Percentiles rank a stretch among this genome's conserved stretches.
phyloP scores from a whole-genome alignment of 129 eudicot species.

The Flaveria brownii region DNA sequence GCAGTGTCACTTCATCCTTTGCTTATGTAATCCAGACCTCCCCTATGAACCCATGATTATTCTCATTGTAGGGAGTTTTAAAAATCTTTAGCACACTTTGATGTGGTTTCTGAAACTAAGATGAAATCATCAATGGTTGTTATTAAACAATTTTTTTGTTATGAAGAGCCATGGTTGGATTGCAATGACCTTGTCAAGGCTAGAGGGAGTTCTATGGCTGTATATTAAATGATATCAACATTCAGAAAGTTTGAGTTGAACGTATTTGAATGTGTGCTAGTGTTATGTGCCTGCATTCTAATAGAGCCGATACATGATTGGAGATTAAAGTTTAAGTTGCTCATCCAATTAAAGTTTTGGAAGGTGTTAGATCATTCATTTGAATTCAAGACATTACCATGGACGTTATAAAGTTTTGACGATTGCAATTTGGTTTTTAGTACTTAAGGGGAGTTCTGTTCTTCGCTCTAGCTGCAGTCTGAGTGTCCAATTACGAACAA shows the following conservation, averaged over 20 bases:
- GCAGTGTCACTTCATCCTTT: not conserved
- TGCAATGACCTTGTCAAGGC: slow-evolving; percentile 4
- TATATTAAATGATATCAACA: slow-evolving; percentile 1
- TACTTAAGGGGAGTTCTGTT: not conserved
- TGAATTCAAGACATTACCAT: not conserved
- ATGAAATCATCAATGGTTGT: slow-evolving; percentile 7
- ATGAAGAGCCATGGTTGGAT: slow-evolving; percentile 7
- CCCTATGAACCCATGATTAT: slow-evolving; percentile 9
- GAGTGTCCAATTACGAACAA: slow-evolving; percentile 3
- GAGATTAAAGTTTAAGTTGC: not conserved
- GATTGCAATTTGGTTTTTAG: slow-evolving; percentile 7
- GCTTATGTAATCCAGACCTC: not conserved
- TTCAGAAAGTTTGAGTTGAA: not conserved
- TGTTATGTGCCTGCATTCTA: not conserved
- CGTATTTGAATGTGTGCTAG: not conserved
- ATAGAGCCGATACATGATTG: not conserved
- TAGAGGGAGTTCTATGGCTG: slow-evolving; percentile 18
- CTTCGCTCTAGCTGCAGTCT: slow-evolving; percentile 6
- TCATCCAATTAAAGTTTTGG: not conserved
- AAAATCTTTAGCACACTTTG: not conserved
- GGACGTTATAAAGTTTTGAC: slow-evolving; percentile 1
- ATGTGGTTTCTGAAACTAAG: not conserved
- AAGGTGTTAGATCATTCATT: slow-evolving; percentile 12
- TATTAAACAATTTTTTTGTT: not conserved
- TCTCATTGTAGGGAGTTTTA: not conserved